Base-by-base conservation (phyloP, 1,139 yeast species). In the Hansenula lynferdii region DNA sequence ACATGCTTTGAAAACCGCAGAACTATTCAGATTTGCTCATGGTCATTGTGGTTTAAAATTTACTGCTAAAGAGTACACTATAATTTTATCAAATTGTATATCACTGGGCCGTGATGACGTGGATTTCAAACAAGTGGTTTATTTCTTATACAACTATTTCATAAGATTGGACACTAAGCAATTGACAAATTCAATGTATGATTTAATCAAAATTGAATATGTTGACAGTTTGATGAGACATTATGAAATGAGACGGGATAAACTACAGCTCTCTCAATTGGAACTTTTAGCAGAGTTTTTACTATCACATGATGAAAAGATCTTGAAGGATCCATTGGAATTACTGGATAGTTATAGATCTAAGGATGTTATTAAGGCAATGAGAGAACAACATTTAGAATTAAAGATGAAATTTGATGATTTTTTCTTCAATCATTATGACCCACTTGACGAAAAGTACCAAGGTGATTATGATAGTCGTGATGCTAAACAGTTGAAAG, bases 1-100 rank as follows among this genome's bases (percentile, higher is more conserved):
- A 31, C 42, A 10, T 5, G 31, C 38, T 7, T 23, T 42, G 2
- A 38, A 42, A 15, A 42, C 44, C 3, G 15, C 21, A 5, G 44
- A 45, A 22, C 14, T 49, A 2, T 43, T 40, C 39, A 36, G 33
- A 12, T 36, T 28, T 31, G 31, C 41, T 9, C 16, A 24, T 7
- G 17, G 14, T 7, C 16, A 9, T 20, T 15, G 6, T 29, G 16
- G 6, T 2, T 7, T 26, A 8, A 10, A 24, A 11, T 32, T 29
- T n/a, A 9, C 18, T 12, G 11, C 20, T 9, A 26, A 26, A 11
- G 22, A 17, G 17, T 34, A 23, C 11, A n/a, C 27, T 8, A 20
- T 20, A 6, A 25, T 18, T 10, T n/a, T 30, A 10, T 9, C 5
- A 12, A 30, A 15, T n/a, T 23, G 22, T 18, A 12, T 22, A 9